Percentiles rank a stretch among this genome's conserved stretches.
Conservation (phyloP, 2,329 filamentous ascomycete species). For the Clarireedia monteithiana region DNA sequence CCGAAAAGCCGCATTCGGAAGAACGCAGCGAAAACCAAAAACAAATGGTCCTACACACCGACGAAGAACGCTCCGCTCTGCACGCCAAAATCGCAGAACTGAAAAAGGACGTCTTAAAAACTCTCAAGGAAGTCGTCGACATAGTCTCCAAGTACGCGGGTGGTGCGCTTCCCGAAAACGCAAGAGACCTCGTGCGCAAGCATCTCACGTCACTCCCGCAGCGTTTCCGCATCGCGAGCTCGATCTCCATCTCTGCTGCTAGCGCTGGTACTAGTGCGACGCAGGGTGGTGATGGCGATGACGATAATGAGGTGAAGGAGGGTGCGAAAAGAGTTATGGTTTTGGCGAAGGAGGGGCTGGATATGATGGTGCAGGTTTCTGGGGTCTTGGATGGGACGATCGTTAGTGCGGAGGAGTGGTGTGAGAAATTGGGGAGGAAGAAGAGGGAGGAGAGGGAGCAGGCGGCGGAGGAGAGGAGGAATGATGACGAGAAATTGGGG, state of each 20-base stretch:
- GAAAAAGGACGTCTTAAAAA: conserved; percentile 65
- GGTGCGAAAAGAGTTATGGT: conserved; percentile 72
- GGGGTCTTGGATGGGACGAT: conserved; percentile 84
- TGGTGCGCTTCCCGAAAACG: conserved; percentile 86
- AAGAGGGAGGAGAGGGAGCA: conserved; percentile 25
- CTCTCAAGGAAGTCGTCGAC: conserved; percentile 72
- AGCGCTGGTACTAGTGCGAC: no score
- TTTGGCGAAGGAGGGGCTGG: conserved; percentile 80
- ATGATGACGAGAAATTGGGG: not conserved
- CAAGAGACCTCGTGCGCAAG: conserved; percentile 69
- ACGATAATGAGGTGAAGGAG: conserved; percentile 40
- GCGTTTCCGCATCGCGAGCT: conserved; percentile 68
- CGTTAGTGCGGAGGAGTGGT: conserved; percentile 85
- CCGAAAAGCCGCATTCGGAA: conserved; percentile 6
- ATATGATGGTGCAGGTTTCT: conserved; percentile 91
- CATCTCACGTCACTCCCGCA: conserved; percentile 81
- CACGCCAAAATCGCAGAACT: conserved; percentile 50
- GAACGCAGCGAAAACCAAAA: conserved; percentile 13
- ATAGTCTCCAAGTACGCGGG: conserved; percentile 85
- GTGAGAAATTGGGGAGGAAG: conserved; percentile 59
- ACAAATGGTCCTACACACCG: conserved; percentile 21
- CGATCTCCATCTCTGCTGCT: conserved; percentile 29
- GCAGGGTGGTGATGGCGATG: conserved; percentile 26
- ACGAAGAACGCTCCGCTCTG: conserved; percentile 23
- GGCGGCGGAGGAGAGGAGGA: not conserved